A percentile compares a stretch with the other conserved stretches of the same genome.
Evolutionary conservation across 345 rosid genomes (phyloP).

Genomic region (Linum trigynum): DNA sequence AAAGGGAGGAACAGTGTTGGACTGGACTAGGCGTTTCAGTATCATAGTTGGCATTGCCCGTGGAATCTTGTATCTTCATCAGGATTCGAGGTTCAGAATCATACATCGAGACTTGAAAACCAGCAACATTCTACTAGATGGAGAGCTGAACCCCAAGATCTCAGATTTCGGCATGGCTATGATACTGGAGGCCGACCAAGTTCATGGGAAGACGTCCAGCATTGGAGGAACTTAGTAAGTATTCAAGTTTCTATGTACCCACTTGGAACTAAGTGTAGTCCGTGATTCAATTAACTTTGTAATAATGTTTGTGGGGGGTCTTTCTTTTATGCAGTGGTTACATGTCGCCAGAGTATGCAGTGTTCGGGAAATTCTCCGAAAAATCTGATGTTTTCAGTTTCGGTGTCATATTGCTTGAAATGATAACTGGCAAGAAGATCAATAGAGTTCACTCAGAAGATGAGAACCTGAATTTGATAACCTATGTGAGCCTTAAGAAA

Average conservation of each 20-base stretch:
- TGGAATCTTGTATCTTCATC: constrained; percentile 2
- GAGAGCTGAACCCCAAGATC: not conserved
- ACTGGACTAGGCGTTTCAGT: not conserved
- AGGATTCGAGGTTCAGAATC: constrained; percentile 2
- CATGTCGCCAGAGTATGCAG: constrained; percentile 23
- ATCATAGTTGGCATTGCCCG: constrained; percentile 1
- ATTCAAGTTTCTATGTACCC: too few relatives aligned
- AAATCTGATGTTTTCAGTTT: constrained; percentile 22
- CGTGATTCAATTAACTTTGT: not conserved
- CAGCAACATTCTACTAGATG: not conserved
- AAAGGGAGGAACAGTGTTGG: not conserved
- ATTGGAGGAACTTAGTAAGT: constrained; percentile 22
- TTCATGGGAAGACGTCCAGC: not conserved
- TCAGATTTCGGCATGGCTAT: not conserved
- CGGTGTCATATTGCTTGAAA: constrained; percentile 18
- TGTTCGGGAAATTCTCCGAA: constrained; percentile 11
- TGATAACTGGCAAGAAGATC: constrained; percentile 15
- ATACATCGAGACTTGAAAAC: constrained; percentile 1
- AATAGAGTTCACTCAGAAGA: not conserved
- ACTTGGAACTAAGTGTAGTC: too few relatives aligned
- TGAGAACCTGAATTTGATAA: constrained; percentile 6
- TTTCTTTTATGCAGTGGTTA: not conserved
- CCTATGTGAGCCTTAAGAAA: constrained; percentile 8
- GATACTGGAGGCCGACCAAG: not conserved
- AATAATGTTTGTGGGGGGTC: not conserved